Conservation (phyloP, 495 filamentous ascomycete genomes). For the Lentithecium fluviatile region DNA sequence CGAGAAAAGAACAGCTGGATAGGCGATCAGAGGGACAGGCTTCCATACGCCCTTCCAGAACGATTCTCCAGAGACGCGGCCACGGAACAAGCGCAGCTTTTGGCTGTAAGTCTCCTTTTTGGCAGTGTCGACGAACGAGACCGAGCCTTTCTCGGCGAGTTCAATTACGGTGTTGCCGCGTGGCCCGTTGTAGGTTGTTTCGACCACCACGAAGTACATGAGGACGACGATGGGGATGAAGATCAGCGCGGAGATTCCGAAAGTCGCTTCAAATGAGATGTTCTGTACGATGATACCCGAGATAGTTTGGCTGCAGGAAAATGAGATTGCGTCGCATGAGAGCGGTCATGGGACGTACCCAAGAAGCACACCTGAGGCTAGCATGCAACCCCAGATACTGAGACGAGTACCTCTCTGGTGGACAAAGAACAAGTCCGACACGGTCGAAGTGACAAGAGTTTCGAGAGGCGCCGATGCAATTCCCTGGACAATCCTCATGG, state of each 20-base stretch:
- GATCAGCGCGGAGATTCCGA: conserved; percentile 40
- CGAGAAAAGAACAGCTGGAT: conserved; percentile 90
- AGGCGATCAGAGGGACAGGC: conserved; percentile 82
- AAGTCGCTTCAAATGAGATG: conserved; percentile 39
- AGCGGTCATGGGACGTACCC: conserved; percentile 28
- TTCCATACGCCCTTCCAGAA: conserved; percentile 74
- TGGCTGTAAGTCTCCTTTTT: conserved; percentile 34
- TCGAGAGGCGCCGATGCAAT: conserved; percentile 88
- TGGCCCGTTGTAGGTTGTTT: conserved; percentile 41
- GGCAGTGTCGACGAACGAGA: conserved; percentile 10
- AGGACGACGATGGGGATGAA: conserved; percentile 38
- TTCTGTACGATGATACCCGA: conserved; percentile 44
- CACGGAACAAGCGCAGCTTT: conserved; percentile 59
- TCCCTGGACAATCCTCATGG: conserved; percentile 73
- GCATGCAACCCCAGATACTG: conserved; percentile 85
- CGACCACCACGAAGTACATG: conserved; percentile 42
- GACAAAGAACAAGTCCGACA: conserved; percentile 94
- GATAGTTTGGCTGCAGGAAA: conserved; percentile 39
- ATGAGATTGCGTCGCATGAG: neutral
- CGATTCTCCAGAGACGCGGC: conserved; percentile 70
- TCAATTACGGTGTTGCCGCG: conserved; percentile 23
- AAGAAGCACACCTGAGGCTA: conserved; percentile 68
- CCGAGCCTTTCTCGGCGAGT: conserved; percentile 25
- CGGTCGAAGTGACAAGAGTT: conserved; percentile 87
- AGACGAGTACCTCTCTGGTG: conserved; percentile 91